Percentiles rank a stretch among this genome's conserved stretches.
phyloP scores from a whole-genome alignment of 164 flowering plant genomes.

The Tinospora cordifolia region DNA sequence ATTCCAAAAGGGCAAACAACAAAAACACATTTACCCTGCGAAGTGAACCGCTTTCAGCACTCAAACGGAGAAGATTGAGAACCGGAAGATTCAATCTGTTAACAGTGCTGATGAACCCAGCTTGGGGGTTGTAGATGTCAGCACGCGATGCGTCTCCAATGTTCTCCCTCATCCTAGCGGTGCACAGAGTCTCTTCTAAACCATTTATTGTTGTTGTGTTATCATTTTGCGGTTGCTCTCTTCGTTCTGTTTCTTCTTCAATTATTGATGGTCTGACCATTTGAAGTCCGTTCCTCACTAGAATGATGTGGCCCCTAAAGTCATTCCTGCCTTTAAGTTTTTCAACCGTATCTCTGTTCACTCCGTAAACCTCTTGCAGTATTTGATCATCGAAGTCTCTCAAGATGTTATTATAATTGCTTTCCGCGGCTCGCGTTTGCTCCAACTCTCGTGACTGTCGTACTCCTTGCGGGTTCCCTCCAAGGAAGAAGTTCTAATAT shows the following conservation, averaged over 20 bases:
- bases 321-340: slow-evolving; percentile 3
- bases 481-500: slow-evolving; percentile 7
- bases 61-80: slow-evolving; percentile 38
- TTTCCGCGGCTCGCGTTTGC: background rate
- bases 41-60: slow-evolving; percentile 49
- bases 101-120: slow-evolving; percentile 42
- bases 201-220: slow-evolving; percentile 34
- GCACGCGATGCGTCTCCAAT: slow-evolving; percentile 40
- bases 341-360: background rate
- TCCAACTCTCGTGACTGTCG: background rate
- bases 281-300: slow-evolving; percentile 21
- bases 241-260: slow-evolving; percentile 12
- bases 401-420: slow-evolving; percentile 26
- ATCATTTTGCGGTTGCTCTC: background rate
- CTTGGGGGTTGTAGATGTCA: slow-evolving; percentile 44
- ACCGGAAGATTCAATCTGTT: slow-evolving; percentile 57
- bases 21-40: slow-evolving; percentile 29
- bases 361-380: background rate
- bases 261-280: slow-evolving; percentile 25
- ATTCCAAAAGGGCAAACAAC: too few species aligned
- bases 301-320: slow-evolving; percentile 25
- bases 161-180: slow-evolving; percentile 37
- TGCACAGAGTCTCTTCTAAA: slow-evolving; percentile 61
- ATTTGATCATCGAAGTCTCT: slow-evolving; percentile 6
- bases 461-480: slow-evolving; percentile 8